These are phyloP conservation scores for Lagerstroemia speciosa DNA, from an alignment of 345 rosid species.

Conservation along the genomic window DNA sequence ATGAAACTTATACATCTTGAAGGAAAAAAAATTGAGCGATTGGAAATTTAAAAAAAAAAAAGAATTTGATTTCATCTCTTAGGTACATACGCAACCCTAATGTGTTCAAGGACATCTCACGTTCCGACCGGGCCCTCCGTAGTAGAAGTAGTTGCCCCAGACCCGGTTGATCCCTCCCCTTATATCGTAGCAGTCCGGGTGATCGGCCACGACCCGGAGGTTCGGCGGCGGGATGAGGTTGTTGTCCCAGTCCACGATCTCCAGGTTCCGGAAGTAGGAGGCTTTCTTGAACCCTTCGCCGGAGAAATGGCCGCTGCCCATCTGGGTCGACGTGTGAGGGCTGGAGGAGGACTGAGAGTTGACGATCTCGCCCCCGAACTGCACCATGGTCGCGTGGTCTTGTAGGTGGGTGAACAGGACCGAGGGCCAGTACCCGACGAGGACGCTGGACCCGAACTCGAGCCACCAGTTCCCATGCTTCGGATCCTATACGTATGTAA, in stretches of 20 bases:
- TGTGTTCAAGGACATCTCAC: constrained; percentile 65
- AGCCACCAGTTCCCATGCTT: constrained; percentile 99
- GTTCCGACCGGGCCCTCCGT: constrained; percentile 95
- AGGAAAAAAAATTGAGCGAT: neutral
- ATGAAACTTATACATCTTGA: neutral
- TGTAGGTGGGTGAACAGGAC: constrained; percentile 66
- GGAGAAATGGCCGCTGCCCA: constrained; percentile 95
- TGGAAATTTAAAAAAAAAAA: neutral
- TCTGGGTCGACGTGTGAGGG: constrained; percentile 73
- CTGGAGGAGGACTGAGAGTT: constrained; percentile 59
- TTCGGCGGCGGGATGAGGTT: constrained; percentile 64
- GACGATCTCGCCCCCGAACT: constrained; percentile 86
- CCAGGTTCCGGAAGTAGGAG: constrained; percentile 76
- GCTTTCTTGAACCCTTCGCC: constrained; percentile 90
- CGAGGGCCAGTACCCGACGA: constrained; percentile 95
- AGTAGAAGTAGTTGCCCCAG: constrained; percentile 94
- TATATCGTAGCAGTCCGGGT: constrained; percentile 82
- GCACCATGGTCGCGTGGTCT: constrained; percentile 90
- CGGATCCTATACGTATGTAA: constrained; percentile 59
- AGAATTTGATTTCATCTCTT: constrained; percentile 6
- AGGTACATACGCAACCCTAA: constrained; percentile 2
- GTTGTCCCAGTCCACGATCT: constrained; percentile 95
- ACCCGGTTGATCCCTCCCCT: constrained; percentile 74
- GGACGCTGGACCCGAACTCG: constrained; percentile 77
- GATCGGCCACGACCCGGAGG: constrained; percentile 71